phyloP scores from a whole-genome alignment of 2,329 filamentous ascomycete species.

The Aureobasidium sp. region DNA sequence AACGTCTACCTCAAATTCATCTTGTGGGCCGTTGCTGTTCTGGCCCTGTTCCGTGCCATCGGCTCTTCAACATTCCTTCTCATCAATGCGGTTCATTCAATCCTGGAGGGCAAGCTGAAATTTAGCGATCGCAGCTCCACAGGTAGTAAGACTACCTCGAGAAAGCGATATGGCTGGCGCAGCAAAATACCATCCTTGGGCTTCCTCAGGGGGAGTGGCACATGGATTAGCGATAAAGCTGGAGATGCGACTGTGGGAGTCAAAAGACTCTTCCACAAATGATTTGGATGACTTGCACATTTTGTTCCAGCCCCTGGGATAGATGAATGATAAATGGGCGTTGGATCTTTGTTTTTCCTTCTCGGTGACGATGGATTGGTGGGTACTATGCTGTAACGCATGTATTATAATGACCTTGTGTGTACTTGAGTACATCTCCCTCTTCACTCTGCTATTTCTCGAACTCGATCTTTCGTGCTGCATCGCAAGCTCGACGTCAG shows the following conservation, averaged over 20 bases:
- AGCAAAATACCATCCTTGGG: not conserved
- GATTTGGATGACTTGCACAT: not conserved
- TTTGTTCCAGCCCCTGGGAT: not conserved
- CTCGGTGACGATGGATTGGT: not conserved
- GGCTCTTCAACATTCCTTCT: conserved; percentile 74
- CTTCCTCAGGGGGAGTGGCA: not conserved
- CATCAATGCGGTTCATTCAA: conserved; percentile 72
- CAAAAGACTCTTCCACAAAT: conserved; percentile 17
- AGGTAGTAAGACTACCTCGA: conserved; percentile 7
- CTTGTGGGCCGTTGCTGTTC: conserved; percentile 77
- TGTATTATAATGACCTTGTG: conserved; percentile 4
- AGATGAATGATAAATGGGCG: not conserved
- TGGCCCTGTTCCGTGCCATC: conserved; percentile 82
- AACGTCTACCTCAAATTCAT: conserved; percentile 93
- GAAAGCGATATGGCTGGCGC: conserved; percentile 9
- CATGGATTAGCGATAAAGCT: conserved; percentile 15
- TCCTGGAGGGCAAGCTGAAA: conserved; percentile 78
- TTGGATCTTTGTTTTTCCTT: not conserved
- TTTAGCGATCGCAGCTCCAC: conserved; percentile 23
- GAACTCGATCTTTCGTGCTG: not conserved
- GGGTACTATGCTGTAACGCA: conserved; percentile 1
- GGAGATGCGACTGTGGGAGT: conserved; percentile 24
- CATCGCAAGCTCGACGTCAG: not conserved
- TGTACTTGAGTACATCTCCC: not conserved
- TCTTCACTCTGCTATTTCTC: not conserved